phyloP scores from a whole-genome alignment of 345 rosid genomes.

The Ceriops zippeliana region DNA sequence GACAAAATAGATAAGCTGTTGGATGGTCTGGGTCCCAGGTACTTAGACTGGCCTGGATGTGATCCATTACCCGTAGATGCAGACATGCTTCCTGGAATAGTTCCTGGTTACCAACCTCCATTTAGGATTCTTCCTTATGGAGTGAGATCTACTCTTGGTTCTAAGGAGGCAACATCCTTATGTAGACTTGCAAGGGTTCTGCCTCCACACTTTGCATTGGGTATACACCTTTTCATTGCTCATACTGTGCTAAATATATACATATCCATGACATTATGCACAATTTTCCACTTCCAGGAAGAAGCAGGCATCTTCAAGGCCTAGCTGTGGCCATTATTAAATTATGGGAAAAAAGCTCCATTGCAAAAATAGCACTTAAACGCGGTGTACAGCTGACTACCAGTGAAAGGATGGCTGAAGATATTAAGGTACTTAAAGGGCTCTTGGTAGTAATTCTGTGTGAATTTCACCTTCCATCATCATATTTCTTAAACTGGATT shows the following conservation, averaged over 20 bases:
- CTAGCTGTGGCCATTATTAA: slow-evolving; percentile 79
- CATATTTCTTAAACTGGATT: too few species aligned
- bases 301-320: slow-evolving; percentile 91
- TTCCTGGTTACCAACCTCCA: slow-evolving; percentile 83
- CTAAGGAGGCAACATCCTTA: slow-evolving; percentile 66
- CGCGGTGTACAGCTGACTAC: slow-evolving; percentile 87
- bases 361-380: slow-evolving; percentile 84
- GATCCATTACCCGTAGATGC: slow-evolving; percentile 90
- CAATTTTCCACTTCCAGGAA: slow-evolving; percentile 48
- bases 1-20: slow-evolving; percentile 73
- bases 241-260: not conserved
- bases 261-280: slow-evolving; percentile 8
- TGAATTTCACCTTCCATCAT: not conserved
- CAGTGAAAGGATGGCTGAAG: slow-evolving; percentile 99
- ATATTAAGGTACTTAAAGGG: slow-evolving; percentile 60
- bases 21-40: slow-evolving; percentile 84
- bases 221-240: slow-evolving; percentile 32
- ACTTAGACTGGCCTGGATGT: slow-evolving; percentile 78
- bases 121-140: slow-evolving; percentile 89
- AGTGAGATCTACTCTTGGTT: slow-evolving; percentile 61
- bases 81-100: slow-evolving; percentile 78
- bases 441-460: not conserved
- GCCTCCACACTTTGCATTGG: slow-evolving; percentile 95
- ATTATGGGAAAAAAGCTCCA: slow-evolving; percentile 78
- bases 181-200: slow-evolving; percentile 77